Percentiles rank a stretch among this genome's conserved stretches.
Conservation (phyloP, 331 rosid species). For the Phaseolus coccineus region DNA sequence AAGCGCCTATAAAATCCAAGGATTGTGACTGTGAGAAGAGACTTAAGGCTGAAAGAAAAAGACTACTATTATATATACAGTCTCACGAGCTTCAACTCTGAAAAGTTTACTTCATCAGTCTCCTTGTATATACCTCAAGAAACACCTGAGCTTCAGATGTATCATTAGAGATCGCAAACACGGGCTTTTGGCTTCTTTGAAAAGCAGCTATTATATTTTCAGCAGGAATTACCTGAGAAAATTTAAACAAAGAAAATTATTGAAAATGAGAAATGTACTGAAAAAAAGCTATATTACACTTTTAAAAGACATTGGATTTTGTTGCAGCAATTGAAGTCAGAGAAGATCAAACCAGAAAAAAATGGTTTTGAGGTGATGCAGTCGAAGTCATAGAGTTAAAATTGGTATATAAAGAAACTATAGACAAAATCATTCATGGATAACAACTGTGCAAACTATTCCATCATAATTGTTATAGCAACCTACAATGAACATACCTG, state of each 20-base stretch:
- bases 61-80: not conserved
- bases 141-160: slow-evolving; percentile 74
- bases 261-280: slow-evolving; percentile 28
- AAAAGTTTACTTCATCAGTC: slow-evolving; percentile 14
- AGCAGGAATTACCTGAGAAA: slow-evolving; percentile 78
- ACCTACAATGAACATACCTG: slow-evolving; percentile 61
- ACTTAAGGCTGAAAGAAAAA: slow-evolving; percentile 11
- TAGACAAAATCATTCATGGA: slow-evolving; percentile 1
- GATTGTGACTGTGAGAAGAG: slow-evolving; percentile 11
- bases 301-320: slow-evolving; percentile 25
- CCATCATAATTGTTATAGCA: slow-evolving; percentile 14
- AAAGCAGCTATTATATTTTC: slow-evolving; percentile 90
- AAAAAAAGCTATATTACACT: not conserved
- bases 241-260: slow-evolving; percentile 32
- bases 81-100: not conserved
- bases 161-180: slow-evolving; percentile 68
- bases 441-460: slow-evolving; percentile 8
- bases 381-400: not conserved
- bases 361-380: slow-evolving; percentile 15
- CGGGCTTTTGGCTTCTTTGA: slow-evolving; percentile 73
- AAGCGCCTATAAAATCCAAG: slow-evolving; percentile 68
- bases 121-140: slow-evolving; percentile 71
- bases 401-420: not conserved
- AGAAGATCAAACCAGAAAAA: slow-evolving; percentile 16
- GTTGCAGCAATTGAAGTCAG: slow-evolving; percentile 6